A percentile compares a stretch with the other conserved stretches of the same genome.
phyloP scores from a whole-genome alignment of 2,329 filamentous ascomycete species.

The Trichoderma atrobrunneum region DNA sequence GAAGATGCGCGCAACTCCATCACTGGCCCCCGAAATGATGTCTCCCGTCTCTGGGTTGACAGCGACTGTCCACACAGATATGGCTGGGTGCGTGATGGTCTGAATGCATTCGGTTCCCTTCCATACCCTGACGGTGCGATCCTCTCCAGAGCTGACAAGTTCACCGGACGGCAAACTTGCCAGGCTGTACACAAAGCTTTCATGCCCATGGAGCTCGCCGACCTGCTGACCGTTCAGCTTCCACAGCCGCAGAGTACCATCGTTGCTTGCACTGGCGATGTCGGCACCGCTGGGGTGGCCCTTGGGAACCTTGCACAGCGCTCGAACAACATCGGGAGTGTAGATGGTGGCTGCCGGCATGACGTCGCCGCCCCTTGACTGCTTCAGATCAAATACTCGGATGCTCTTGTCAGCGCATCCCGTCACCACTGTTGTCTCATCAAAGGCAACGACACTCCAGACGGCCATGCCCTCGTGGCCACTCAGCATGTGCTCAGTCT shows the following conservation, averaged over 20 bases:
- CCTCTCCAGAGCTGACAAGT: conserved; percentile 86
- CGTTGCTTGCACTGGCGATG: conserved; percentile 94
- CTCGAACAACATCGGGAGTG: conserved; percentile 80
- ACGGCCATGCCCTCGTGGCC: conserved; percentile 76
- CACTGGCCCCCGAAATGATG: conserved; percentile 90
- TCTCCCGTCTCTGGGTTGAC: conserved; percentile 79
- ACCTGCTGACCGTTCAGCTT: conserved; percentile 74
- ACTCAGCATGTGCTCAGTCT: conserved; percentile 65
- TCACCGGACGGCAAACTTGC: conserved; percentile 77
- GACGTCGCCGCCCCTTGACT: conserved; percentile 53
- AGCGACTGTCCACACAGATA: conserved; percentile 94
- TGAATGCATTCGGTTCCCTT: conserved; percentile 78
- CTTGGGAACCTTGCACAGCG: conserved; percentile 76
- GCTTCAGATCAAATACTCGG: conserved; percentile 72
- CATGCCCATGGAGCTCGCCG: conserved; percentile 79
- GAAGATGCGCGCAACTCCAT: conserved; percentile 81
- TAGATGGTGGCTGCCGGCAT: conserved; percentile 55
- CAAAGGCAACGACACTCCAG: conserved; percentile 86
- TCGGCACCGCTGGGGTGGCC: conserved; percentile 79
- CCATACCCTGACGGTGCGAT: conserved; percentile 92
- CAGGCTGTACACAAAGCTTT: conserved; percentile 91
- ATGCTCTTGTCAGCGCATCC: conserved; percentile 89
- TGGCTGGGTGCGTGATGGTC: conserved; percentile 94
- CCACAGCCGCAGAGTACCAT: conserved; percentile 85
- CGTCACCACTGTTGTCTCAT: conserved; percentile 79